Percentiles rank a stretch among this genome's conserved stretches.
These are phyloP conservation scores for Lactarius evosmus DNA, from an alignment of 768 basidiomycete genomes.

Conservation along the genomic window DNA sequence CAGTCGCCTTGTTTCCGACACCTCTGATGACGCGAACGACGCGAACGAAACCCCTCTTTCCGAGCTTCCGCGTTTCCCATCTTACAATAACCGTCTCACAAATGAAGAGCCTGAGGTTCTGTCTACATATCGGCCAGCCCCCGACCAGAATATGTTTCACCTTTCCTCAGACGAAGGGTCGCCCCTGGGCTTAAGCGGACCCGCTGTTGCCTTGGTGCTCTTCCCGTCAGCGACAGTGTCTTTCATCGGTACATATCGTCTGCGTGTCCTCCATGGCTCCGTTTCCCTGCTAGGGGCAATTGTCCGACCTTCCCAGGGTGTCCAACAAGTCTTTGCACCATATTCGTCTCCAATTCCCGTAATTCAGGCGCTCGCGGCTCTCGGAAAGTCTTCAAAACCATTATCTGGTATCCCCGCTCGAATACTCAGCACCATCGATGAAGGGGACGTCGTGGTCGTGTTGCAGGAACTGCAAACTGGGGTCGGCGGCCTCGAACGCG, in stretches of 20 bases:
- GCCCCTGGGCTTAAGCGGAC: slow-evolving; percentile 33
- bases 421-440: slow-evolving; percentile 18
- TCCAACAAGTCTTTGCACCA: slow-evolving; percentile 68
- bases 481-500: slow-evolving; percentile 60
- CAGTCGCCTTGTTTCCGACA: slow-evolving; percentile 40
- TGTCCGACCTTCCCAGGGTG: slow-evolving; percentile 40
- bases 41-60: slow-evolving; percentile 30
- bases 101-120: slow-evolving; percentile 32
- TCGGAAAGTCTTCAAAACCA: slow-evolving; percentile 21
- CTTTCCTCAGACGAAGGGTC: slow-evolving; percentile 42
- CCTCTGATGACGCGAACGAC: slow-evolving; percentile 33
- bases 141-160: slow-evolving; percentile 45
- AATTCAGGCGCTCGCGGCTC: slow-evolving; percentile 35
- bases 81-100: neutral
- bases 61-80: slow-evolving; percentile 31
- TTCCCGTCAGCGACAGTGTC: slow-evolving; percentile 51
- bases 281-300: slow-evolving; percentile 56
- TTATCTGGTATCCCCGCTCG: slow-evolving; percentile 23
- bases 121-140: slow-evolving; percentile 50
- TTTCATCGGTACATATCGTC: slow-evolving; percentile 61
- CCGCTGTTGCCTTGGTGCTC: slow-evolving; percentile 45
- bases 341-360: slow-evolving; percentile 73
- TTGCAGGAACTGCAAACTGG: slow-evolving; percentile 57
- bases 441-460: slow-evolving; percentile 44
- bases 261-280: slow-evolving; percentile 62